Evolutionary conservation across 345 rosid genomes (phyloP).

Genomic region (Mallotus nudiflorus): DNA sequence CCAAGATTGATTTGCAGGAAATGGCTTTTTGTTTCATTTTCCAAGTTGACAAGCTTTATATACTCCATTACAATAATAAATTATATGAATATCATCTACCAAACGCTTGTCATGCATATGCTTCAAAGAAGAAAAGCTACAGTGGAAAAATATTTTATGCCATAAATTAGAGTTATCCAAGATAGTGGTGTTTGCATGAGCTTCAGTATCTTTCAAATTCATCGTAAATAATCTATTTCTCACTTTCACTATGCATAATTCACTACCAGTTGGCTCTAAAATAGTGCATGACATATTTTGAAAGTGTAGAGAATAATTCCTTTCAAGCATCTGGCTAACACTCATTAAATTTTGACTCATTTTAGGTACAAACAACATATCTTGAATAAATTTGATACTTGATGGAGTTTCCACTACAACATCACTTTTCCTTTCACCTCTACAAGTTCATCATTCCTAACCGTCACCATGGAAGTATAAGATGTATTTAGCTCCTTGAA

Average conservation of each 20-base stretch:
- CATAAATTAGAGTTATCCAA: not conserved
- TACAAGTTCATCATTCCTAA: not conserved
- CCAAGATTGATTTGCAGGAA: not conserved
- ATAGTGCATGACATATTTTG: not conserved
- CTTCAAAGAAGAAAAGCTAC: not conserved
- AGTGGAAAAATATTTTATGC: not conserved
- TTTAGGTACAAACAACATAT: not conserved
- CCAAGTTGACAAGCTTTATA: not conserved
- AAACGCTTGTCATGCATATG: not conserved
- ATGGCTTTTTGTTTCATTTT: not conserved
- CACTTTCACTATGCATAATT: not conserved
- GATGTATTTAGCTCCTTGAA: not conserved
- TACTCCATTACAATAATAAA: not conserved
- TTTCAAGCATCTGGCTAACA: not conserved
- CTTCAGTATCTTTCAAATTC: not conserved
- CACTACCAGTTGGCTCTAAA: not conserved
- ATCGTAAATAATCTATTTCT: not conserved
- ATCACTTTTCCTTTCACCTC: not conserved
- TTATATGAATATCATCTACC: not conserved
- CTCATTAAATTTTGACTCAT: not conserved
- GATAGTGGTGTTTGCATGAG: not conserved
- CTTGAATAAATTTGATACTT: not conserved
- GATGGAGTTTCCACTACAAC: not conserved
- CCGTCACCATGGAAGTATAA: not conserved
- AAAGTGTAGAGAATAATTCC: not conserved